Evolutionary conservation across 2,329 filamentous ascomycete species (phyloP).

Genomic region (Dactylonectria macrodidyma): DNA sequence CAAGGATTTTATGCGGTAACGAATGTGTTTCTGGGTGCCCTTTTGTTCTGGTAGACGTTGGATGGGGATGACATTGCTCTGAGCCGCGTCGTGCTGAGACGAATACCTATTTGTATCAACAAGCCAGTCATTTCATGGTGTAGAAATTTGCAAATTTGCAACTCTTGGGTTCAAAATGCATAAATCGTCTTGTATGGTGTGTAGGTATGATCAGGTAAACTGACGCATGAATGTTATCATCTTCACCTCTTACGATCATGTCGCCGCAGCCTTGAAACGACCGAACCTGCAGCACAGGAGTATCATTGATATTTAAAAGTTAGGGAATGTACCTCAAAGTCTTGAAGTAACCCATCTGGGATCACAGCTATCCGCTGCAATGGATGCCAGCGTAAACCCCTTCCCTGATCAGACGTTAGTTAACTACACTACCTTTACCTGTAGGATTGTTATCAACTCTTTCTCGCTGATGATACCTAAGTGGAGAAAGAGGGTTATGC

Average conservation of each 20-base stretch:
- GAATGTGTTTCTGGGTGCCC: slow-evolving; percentile 39
- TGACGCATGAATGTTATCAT: not conserved
- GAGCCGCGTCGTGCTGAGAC: slow-evolving; percentile 32
- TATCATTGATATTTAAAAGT: not conserved
- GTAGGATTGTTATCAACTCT: not conserved
- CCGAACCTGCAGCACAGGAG: not conserved
- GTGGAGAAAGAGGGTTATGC: not conserved
- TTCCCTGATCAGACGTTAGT: not conserved
- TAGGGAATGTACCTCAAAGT: not conserved
- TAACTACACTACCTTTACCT: not conserved
- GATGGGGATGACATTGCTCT: slow-evolving; percentile 32
- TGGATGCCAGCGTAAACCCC: not conserved
- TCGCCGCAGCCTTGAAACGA: not conserved
- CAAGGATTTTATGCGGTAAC: slow-evolving; percentile 46
- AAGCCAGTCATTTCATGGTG: slow-evolving; percentile 22
- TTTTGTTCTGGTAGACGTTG: slow-evolving; percentile 35
- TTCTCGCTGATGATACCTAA: not conserved
- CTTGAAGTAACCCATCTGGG: not conserved
- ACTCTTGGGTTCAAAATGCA: not conserved
- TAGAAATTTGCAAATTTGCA: not conserved
- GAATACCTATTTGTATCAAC: slow-evolving; percentile 37
- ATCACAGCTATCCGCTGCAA: not conserved
- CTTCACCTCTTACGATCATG: not conserved
- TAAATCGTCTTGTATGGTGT: not conserved
- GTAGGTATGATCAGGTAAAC: not conserved